Evolutionary conservation across 768 basidiomycete genomes (phyloP).

Genomic region (Rhodotorula taiwanensis): DNA sequence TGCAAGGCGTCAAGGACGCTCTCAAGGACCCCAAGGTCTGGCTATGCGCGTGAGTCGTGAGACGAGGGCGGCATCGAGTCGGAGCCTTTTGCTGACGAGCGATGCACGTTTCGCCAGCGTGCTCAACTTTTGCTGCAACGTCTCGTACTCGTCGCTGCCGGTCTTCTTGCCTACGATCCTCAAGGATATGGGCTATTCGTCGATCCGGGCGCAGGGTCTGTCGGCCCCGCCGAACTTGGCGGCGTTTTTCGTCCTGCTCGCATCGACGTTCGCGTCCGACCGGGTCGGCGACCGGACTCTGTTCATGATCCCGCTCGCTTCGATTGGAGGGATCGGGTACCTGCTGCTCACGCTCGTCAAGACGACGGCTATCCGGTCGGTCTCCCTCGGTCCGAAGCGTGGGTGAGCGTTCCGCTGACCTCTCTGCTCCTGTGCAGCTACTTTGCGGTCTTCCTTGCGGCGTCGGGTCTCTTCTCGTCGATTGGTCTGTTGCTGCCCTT

Average conservation of each 20-base stretch:
- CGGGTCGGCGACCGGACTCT: conserved; percentile 13
- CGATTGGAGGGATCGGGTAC: conserved; percentile 7
- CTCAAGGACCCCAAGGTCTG: conserved; percentile 12
- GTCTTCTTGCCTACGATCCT: conserved; percentile 20
- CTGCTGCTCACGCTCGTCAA: conserved; percentile 5
- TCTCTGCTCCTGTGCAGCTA: neutral
- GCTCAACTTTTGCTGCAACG: conserved; percentile 17
- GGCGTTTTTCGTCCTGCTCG: conserved; percentile 11
- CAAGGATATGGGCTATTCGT: conserved; percentile 23
- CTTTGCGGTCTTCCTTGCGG: neutral
- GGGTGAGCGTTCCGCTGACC: too few species aligned
- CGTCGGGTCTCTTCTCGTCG: conserved; percentile 8
- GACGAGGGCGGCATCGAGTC: too few species aligned
- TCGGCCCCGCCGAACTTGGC: conserved; percentile 23
- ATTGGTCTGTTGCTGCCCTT: conserved; percentile 16
- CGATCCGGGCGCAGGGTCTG: conserved; percentile 17
- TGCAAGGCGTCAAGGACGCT: neutral
- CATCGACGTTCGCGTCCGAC: neutral
- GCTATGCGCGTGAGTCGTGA: conserved; percentile 1
- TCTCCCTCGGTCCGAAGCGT: neutral
- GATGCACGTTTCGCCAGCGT: conserved; percentile 1
- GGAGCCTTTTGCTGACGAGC: neutral
- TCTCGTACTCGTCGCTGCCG: conserved; percentile 15
- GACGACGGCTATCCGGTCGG: conserved; percentile 6
- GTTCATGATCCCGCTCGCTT: conserved; percentile 22